Evolutionary conservation across 257 asterid genomes (phyloP), one percentile per base, ranked within the genome.

Genomic region (Linderniella brevidens): DNA sequence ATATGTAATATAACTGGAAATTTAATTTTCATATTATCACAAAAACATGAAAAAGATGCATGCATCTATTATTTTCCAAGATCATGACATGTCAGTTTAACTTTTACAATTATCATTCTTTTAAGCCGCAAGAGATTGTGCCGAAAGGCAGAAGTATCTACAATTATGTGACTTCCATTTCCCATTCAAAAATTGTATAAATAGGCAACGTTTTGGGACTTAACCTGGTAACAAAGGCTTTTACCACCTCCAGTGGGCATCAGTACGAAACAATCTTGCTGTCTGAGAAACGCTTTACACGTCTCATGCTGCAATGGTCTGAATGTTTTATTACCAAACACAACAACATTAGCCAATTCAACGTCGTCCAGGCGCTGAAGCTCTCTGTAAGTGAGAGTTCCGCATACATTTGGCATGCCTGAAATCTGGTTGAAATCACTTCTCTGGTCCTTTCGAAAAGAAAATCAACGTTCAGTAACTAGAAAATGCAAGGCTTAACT

Each of bases 211-310:
- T 47, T 37, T 32, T 41, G 58, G 58, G 60, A 49, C 25, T 68
- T 61, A 44, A 83, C 97, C 98, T 90, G 98, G 78, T 90, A 90
- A 62, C 98, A 85, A 45, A 90, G 92, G 58, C 98, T 90, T 75
- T 85, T 90, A 58, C 96, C 98, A 50, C 98, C 98, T 60, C 96
- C 94, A 32, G 98, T 90, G 45, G 98, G 96, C 94, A 90, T 71
- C 49, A 90, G 87, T 64, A 90, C 71, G 67, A 90, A 90, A 59
- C 96, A 85, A 64, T 90, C 96, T 8, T 46, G 84, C 68, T 77
- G 68, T 42, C 63, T 62, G 36, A 72, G 60, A 71, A 73, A 79
- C 19, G 94, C 76, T 66, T 65, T 72, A 66, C 96, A 90, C 46
- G 73, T 77, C 72, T 69, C 74, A 67, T 79, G 84, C 71, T 90